Conservation (phyloP, 2,329 filamentous ascomycete genomes). For the Trichoderma sp. region DNA sequence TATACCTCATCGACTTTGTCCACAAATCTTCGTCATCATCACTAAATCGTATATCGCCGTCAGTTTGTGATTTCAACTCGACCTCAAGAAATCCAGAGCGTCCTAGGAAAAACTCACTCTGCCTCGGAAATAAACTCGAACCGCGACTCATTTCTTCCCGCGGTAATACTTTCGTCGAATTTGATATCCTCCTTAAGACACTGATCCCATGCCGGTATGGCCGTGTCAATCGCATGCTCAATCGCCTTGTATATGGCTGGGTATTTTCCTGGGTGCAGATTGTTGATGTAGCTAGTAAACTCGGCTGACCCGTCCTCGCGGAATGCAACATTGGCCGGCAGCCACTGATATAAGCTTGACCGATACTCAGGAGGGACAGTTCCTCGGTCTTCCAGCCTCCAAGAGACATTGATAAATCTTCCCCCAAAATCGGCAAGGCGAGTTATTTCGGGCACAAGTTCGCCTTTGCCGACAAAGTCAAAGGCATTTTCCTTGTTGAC, state of each 20-base stretch:
- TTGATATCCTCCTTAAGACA: slow-evolving; percentile 27
- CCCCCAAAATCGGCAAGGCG: background rate
- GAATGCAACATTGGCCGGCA: slow-evolving; percentile 36
- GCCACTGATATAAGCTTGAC: slow-evolving; percentile 27
- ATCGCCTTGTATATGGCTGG: slow-evolving; percentile 32
- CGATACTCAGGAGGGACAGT: slow-evolving; percentile 19
- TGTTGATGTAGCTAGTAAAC: slow-evolving; percentile 45
- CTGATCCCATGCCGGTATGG: slow-evolving; percentile 46
- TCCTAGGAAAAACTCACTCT: background rate
- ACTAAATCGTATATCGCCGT: background rate
- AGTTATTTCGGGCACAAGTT: background rate
- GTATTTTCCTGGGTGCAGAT: slow-evolving; percentile 37
- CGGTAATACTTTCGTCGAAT: background rate
- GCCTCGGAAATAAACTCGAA: background rate
- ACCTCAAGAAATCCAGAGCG: background rate
- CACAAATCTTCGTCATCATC: background rate
- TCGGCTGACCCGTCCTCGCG: slow-evolving; percentile 33
- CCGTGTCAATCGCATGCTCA: slow-evolving; percentile 33
- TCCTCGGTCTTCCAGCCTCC: background rate
- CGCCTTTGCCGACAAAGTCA: slow-evolving; percentile 29
- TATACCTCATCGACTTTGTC: background rate
- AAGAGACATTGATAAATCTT: background rate
- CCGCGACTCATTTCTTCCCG: background rate
- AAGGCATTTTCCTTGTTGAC: slow-evolving; percentile 29
- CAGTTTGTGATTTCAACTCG: background rate